Evolutionary conservation across 441 rosid species (phyloP), one percentile per base, ranked within the genome.

Genomic region (Croton setiger): DNA sequence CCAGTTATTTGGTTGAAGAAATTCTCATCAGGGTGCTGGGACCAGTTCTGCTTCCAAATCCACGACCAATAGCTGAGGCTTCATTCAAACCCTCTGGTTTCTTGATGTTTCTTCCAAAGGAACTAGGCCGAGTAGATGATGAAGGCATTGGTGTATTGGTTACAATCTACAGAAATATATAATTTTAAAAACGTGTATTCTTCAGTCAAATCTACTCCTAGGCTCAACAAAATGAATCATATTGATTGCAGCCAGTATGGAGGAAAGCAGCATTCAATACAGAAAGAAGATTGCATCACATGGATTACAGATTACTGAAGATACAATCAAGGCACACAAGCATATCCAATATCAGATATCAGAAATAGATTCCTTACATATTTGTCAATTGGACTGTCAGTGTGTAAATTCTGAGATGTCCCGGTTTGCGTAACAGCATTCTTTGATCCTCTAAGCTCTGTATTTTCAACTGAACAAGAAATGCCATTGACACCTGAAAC

Each of bases 11-110:
- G 0, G 82, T 61, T 55, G 82, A 81, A 49, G 87, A 81, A 59
- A 67, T 70, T 64, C 80, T 78, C 74, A 78, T 69, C 85, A 82
- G 75, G 68, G 79, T 66, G 64, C 87, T 73, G 67, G 75, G 72
- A 66, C 83, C 83, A 33, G 65, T 74, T 41, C 61, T 74, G 63
- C 76, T 74, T 66, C 76, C 82, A 69, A 47, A 53, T 43, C 72
- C 72, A 53, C 43, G 66, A 45, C 74, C 72, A 69, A 57, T 39
- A 49, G 68, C 72, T 48, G 75, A 51, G 55, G 63, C 72, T 51
- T 78, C 80, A 55, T 67, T 39, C 31, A 74, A 51, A 9, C 45
- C 68, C 31, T 64, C 74, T 13, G 63, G 45, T 63, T 70, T 62
- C 74, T 31, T 70, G 7, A 70, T 31, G 52, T 70, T 47, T 64